Evolutionary conservation across 73 alveolate genomes (phyloP).

Genomic region (Paramecium biaurelia): DNA sequence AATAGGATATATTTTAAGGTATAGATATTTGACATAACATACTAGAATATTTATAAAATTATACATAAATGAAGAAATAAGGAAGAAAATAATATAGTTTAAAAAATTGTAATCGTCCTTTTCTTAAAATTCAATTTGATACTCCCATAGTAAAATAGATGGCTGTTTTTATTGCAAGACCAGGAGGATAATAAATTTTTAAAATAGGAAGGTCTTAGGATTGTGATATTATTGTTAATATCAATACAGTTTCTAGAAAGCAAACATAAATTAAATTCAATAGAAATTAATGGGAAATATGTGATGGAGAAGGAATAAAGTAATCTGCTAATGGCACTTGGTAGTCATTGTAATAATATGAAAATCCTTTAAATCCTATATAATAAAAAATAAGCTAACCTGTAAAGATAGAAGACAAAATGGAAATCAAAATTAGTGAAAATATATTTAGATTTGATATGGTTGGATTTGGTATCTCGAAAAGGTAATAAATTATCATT

Average conservation of each 20-base stretch:
- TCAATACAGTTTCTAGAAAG: conserved; percentile 46
- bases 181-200: background rate
- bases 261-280: background rate
- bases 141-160: background rate
- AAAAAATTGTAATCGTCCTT: conserved; percentile 1
- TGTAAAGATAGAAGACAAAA: conserved; percentile 5
- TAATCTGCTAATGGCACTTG: conserved; percentile 49
- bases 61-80: background rate
- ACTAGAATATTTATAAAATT: background rate
- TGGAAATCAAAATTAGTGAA: conserved; percentile 31
- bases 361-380: background rate
- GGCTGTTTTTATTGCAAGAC: background rate
- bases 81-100: background rate
- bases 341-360: background rate
- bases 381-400: background rate
- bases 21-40: background rate
- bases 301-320: conserved; percentile 40
- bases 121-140: background rate
- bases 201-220: conserved; percentile 47
- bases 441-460: conserved; percentile 14
- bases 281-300: background rate
- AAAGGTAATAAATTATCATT: background rate
- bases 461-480: background rate
- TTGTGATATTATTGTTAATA: background rate
- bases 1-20: background rate